Percentiles rank a stretch among this genome's conserved stretches.
Conservation (phyloP, 192 early-diverging fungal genomes). For the Coemansia sp. region DNA sequence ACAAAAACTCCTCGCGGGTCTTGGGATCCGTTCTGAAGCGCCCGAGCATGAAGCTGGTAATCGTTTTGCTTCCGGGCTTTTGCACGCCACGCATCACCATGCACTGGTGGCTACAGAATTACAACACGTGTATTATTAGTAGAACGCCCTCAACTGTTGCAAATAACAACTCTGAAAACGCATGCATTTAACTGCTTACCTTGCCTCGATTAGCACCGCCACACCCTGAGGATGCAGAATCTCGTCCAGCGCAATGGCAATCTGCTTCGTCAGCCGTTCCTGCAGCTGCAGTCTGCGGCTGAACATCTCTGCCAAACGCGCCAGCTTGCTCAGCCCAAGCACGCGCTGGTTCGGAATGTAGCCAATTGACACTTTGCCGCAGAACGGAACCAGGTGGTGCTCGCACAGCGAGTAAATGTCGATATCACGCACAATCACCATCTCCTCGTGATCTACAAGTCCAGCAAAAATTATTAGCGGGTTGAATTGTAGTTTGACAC, state of each 20-base stretch:
- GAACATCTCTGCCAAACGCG: conserved; percentile 98
- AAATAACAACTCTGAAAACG: conserved; percentile 2
- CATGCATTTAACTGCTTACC: conserved; percentile 46
- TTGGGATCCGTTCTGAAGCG: conserved; percentile 86
- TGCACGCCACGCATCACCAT: conserved; percentile 98
- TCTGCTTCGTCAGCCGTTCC: conserved; percentile 97
- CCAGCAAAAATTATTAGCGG: neutral
- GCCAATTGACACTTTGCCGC: conserved; percentile 95
- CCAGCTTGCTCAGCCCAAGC: conserved; percentile 94
- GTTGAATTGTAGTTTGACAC: neutral
- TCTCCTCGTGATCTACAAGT: conserved; percentile 86
- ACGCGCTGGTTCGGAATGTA: conserved; percentile 96
- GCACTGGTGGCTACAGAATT: conserved; percentile 74
- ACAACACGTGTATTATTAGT: neutral
- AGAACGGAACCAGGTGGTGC: conserved; percentile 98
- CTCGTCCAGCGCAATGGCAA: conserved; percentile 87
- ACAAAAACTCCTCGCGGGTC: conserved; percentile 96
- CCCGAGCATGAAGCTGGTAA: conserved; percentile 95
- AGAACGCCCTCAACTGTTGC: neutral
- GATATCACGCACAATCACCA: conserved; percentile 99
- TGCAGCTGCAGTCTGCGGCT: conserved; percentile 93
- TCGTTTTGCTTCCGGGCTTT: conserved; percentile 93
- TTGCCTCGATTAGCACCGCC: conserved; percentile 96
- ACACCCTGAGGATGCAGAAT: conserved; percentile 94
- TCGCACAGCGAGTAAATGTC: conserved; percentile 97